A percentile compares a stretch with the other conserved stretches of the same genome.
Conservation (phyloP, 768 basidiomycete genomes). For the Clavaria fumosa region DNA sequence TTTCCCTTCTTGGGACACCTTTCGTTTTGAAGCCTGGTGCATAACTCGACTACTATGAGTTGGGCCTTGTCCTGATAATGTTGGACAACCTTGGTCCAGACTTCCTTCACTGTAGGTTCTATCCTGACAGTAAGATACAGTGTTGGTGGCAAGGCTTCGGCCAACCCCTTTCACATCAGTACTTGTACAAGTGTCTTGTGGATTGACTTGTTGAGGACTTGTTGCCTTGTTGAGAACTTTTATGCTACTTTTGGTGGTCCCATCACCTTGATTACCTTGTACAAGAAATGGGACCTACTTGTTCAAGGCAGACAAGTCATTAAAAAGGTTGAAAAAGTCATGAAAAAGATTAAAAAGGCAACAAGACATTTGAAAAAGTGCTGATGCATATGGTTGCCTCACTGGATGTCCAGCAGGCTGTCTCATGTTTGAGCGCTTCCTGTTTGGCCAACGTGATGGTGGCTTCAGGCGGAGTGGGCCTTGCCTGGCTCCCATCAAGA, state of each 20-base stretch:
- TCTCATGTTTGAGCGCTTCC: slow-evolving; percentile 10
- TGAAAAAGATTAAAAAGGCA: no score
- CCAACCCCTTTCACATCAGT: slow-evolving; percentile 21
- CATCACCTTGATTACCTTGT: no score
- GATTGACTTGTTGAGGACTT: no score
- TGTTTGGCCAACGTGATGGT: background rate
- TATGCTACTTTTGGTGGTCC: no score
- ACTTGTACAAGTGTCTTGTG: no score
- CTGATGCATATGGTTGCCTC: slow-evolving; percentile 18
- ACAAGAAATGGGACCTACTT: no score
- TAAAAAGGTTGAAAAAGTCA: no score
- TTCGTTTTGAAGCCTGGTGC: slow-evolving; percentile 14
- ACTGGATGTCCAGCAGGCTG: slow-evolving; percentile 15
- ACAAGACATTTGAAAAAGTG: no score
- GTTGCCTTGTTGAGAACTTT: no score
- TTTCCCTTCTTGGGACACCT: slow-evolving; percentile 19
- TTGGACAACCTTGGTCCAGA: slow-evolving; percentile 17
- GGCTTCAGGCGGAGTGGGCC: slow-evolving; percentile 9
- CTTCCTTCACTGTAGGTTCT: slow-evolving; percentile 11
- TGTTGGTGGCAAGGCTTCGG: slow-evolving; percentile 20
- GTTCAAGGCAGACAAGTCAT: no score
- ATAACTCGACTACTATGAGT: slow-evolving; percentile 18
- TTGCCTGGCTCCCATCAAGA: slow-evolving; percentile 11
- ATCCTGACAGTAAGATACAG: slow-evolving; percentile 18
- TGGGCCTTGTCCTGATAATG: slow-evolving; percentile 16